A percentile compares a stretch with the other conserved stretches of the same genome.
Evolutionary conservation across 1,284 basidiomycete genomes (phyloP).

Genomic region (Taiwanofungus camphoratus): DNA sequence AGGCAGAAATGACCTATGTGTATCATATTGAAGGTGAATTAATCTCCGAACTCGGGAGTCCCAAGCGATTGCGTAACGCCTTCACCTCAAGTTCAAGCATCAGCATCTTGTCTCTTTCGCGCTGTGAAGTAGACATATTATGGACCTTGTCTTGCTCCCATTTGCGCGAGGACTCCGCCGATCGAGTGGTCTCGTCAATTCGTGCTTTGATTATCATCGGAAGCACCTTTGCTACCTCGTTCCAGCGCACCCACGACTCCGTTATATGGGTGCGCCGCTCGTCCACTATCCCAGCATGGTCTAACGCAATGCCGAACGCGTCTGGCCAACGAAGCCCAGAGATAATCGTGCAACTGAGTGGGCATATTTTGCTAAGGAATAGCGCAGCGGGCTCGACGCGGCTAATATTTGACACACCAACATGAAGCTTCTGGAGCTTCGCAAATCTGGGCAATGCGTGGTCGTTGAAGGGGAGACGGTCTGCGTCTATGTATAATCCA

Average conservation of each 20-base stretch:
- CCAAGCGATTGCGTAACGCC: too few species aligned
- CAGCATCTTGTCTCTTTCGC: too few species aligned
- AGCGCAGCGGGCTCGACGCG: slow-evolving; percentile 39
- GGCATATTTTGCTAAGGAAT: slow-evolving; percentile 46
- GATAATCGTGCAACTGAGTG: slow-evolving; percentile 36
- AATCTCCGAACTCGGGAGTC: too few species aligned
- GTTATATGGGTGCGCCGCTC: slow-evolving; percentile 17
- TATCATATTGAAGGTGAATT: too few species aligned
- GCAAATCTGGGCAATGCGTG: slow-evolving; percentile 27
- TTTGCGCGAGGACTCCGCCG: too few species aligned
- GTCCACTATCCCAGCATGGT: slow-evolving; percentile 20
- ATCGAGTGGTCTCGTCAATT: slow-evolving; percentile 33
- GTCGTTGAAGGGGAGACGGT: slow-evolving; percentile 15
- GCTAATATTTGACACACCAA: slow-evolving; percentile 45
- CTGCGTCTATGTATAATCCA: slow-evolving; percentile 48
- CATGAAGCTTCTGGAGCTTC: slow-evolving; percentile 35
- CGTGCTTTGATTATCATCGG: slow-evolving; percentile 22
- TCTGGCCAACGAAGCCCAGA: slow-evolving; percentile 30
- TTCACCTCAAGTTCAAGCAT: too few species aligned
- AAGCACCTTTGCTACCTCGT: slow-evolving; percentile 22
- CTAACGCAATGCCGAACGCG: slow-evolving; percentile 25
- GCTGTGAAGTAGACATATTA: too few species aligned
- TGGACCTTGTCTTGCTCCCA: too few species aligned
- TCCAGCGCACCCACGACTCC: slow-evolving; percentile 21
- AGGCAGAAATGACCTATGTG: too few species aligned